These are phyloP conservation scores for Raffaelea deltoideospora DNA, from an alignment of 2,329 filamentous ascomycete species.

Conservation along the genomic window DNA sequence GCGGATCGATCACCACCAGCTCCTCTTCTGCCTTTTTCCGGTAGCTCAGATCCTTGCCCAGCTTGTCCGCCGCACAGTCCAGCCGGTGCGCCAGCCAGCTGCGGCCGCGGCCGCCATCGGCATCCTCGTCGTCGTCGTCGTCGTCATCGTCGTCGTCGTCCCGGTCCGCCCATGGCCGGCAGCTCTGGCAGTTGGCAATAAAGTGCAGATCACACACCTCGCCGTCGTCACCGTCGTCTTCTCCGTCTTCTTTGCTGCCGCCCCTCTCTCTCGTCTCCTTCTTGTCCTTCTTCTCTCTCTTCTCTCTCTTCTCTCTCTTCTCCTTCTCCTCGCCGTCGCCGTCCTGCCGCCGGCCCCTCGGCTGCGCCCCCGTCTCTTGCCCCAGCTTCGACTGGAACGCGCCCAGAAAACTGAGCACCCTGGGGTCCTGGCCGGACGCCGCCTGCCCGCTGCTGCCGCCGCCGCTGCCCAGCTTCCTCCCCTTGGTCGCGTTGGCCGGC, in stretches of 20 bases:
- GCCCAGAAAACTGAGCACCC: constrained; percentile 55
- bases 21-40: constrained; percentile 86
- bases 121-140: constrained; percentile 38
- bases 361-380: constrained; percentile 17
- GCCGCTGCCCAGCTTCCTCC: constrained; percentile 47
- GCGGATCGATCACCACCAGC: constrained; percentile 80
- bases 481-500: constrained; percentile 51
- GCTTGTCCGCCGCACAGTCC: constrained; percentile 72
- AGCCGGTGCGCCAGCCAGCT: constrained; percentile 81
- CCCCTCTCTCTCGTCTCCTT: constrained; percentile 4
- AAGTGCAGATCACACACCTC: constrained; percentile 86
- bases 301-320: neutral
- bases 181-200: constrained; percentile 88
- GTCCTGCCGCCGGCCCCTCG: constrained; percentile 9
- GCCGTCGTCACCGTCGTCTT: too few species aligned
- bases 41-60: constrained; percentile 86
- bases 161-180: constrained; percentile 64
- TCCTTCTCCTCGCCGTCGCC: neutral
- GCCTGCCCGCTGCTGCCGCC: constrained; percentile 13
- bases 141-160: constrained; percentile 20
- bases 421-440: constrained; percentile 41
- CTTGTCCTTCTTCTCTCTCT: neutral
- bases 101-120: too few species aligned
- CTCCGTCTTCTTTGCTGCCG: too few species aligned
- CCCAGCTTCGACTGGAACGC: constrained; percentile 70